Evolutionary conservation across 2,329 filamentous ascomycete genomes (phyloP).

Genomic region (Juglanconis oblonga): DNA sequence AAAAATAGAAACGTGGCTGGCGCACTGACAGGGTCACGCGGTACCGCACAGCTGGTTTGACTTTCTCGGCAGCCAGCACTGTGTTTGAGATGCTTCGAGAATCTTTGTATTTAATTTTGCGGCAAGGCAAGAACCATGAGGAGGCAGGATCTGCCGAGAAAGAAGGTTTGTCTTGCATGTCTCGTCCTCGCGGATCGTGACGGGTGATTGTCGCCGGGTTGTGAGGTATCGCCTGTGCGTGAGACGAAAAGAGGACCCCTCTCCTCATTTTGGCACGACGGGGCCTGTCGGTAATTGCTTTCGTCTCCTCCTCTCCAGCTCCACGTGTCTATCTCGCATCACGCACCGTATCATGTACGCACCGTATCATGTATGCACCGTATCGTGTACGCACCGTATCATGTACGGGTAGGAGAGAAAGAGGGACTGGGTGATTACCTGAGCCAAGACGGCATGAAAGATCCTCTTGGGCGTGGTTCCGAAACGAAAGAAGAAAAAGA

Average conservation of each 20-base stretch:
- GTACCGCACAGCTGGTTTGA: neutral
- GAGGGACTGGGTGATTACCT: no score
- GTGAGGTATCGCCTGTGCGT: no score
- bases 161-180: neutral
- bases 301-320: no score
- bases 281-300: conserved; percentile 1
- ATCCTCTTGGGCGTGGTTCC: no score
- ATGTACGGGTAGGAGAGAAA: no score
- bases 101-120: neutral
- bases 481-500: no score
- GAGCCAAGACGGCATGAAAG: no score
- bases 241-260: neutral
- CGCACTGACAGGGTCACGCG: neutral
- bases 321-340: neutral
- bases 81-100: neutral
- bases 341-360: no score
- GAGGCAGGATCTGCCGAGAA: neutral
- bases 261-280: neutral
- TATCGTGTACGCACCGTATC: no score
- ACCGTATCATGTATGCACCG: neutral
- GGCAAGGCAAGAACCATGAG: no score
- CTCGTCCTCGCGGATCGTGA: neutral
- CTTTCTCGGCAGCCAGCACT: neutral
- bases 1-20: neutral
- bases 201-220: no score